Evolutionary conservation across 805 yeast species (phyloP).

Genomic region (Cyberlindnera americana): DNA sequence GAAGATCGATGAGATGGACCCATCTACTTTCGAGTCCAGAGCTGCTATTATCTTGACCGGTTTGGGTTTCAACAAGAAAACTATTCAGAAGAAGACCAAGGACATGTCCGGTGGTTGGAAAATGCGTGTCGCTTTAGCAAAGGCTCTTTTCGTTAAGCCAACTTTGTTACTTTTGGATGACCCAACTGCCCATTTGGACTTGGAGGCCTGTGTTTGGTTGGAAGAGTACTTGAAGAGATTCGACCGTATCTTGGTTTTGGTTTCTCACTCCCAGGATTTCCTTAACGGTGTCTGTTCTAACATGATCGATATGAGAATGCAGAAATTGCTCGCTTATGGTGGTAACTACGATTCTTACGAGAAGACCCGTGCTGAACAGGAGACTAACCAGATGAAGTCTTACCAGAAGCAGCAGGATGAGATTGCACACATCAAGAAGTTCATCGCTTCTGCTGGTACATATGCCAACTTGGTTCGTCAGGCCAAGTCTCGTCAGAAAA

Average conservation of each 20-base stretch:
- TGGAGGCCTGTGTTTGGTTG: slow-evolving; percentile 99
- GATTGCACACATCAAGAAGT: slow-evolving; percentile 96
- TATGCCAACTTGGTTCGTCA: slow-evolving; percentile 98
- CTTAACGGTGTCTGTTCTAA: slow-evolving; percentile 96
- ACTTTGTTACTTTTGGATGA: slow-evolving; percentile 92
- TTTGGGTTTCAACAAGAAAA: slow-evolving; percentile 87
- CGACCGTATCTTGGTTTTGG: slow-evolving; percentile 89
- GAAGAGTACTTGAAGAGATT: slow-evolving; percentile 95
- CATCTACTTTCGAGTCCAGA: slow-evolving; percentile 91
- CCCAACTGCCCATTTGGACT: slow-evolving; percentile 98
- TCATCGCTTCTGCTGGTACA: slow-evolving; percentile 99
- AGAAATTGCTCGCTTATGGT: slow-evolving; percentile 75
- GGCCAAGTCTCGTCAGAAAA: slow-evolving; percentile 99
- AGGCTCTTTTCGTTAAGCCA: slow-evolving; percentile 97
- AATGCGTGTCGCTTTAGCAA: slow-evolving; percentile 98
- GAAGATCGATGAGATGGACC: slow-evolving; percentile 94
- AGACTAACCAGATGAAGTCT: slow-evolving; percentile 97
- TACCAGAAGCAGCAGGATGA: slow-evolving; percentile 98
- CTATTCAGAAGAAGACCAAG: slow-evolving; percentile 90
- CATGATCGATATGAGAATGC: slow-evolving; percentile 95
- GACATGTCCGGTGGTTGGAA: slow-evolving; percentile 99
- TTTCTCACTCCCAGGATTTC: slow-evolving; percentile 99
- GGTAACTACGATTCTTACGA: slow-evolving; percentile 98
- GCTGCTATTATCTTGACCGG: slow-evolving; percentile 95
- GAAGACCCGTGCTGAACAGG: slow-evolving; percentile 91